phyloP scores from a whole-genome alignment of 345 rosid genomes.

The Mercurialis annua region DNA sequence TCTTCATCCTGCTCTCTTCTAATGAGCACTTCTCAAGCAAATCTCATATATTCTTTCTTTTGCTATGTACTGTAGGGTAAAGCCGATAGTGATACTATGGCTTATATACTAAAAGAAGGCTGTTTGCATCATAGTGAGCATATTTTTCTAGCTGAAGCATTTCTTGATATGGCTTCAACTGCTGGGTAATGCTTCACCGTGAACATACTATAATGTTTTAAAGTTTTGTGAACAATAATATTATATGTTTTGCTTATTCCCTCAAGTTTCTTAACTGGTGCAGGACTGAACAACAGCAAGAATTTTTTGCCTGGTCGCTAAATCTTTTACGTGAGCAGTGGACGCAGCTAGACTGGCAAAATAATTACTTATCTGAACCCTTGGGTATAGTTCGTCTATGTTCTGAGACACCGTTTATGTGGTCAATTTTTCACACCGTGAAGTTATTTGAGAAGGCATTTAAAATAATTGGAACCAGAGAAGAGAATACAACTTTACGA shows the following conservation, averaged over 20 bases:
- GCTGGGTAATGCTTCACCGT: conserved; percentile 58
- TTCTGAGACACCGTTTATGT: conserved; percentile 74
- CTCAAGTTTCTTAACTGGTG: conserved; percentile 27
- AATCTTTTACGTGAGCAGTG: conserved; percentile 93
- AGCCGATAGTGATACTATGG: conserved; percentile 95
- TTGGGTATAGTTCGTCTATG: conserved; percentile 73
- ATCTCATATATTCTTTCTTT: conserved; percentile 5
- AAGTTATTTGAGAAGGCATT: conserved; percentile 95
- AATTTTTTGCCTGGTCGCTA: conserved; percentile 89
- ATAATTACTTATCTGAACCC: conserved; percentile 81
- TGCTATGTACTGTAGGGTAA: conserved; percentile 46
- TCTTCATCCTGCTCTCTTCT: too few species aligned
- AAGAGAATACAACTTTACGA: conserved; percentile 42
- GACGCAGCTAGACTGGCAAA: conserved; percentile 84
- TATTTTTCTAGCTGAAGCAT: conserved; percentile 93
- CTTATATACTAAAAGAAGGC: conserved; percentile 81
- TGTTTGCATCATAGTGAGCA: conserved; percentile 81
- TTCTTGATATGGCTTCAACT: conserved; percentile 92
- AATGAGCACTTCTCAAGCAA: conserved; percentile 6
- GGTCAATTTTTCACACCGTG: conserved; percentile 92
- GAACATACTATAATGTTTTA: not conserved
- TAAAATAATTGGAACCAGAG: conserved; percentile 78
- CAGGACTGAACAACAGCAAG: conserved; percentile 95
- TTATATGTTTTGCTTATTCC: conserved; percentile 10
- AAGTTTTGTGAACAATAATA: too few species aligned